These are phyloP conservation scores for Carallia pectinifolia DNA, from an alignment of 345 rosid species.

Conservation along the genomic window DNA sequence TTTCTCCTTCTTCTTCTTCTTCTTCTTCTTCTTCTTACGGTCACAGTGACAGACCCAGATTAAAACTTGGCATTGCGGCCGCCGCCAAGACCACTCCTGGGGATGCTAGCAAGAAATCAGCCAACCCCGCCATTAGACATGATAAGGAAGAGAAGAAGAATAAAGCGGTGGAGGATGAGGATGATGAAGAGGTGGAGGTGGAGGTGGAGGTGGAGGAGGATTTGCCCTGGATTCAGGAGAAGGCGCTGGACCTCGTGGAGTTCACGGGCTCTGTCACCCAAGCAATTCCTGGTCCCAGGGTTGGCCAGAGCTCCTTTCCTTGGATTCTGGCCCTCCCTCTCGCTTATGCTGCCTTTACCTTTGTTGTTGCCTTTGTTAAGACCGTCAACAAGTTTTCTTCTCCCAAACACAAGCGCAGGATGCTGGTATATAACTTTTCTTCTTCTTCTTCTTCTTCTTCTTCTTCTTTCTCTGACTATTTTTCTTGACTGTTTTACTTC, in stretches of 20 bases:
- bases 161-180: constrained; percentile 61
- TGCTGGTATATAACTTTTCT: constrained; percentile 41
- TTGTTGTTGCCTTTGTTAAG: constrained; percentile 77
- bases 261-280: constrained; percentile 89
- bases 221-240: constrained; percentile 90
- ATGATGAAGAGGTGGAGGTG: constrained; percentile 58
- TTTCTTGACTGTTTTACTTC: too few species aligned
- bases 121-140: constrained; percentile 3
- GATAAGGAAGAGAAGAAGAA: constrained; percentile 30
- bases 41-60: constrained; percentile 33
- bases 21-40: neutral
- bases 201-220: constrained; percentile 87
- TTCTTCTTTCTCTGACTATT: too few species aligned
- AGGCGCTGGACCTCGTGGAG: constrained; percentile 85
- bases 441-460: too few species aligned
- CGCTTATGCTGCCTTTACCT: constrained; percentile 67
- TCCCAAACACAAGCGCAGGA: constrained; percentile 63
- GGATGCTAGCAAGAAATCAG: too few species aligned
- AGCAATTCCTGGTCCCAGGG: constrained; percentile 94
- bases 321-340: constrained; percentile 91
- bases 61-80: neutral
- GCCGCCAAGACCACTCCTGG: constrained; percentile 7
- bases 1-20: neutral
- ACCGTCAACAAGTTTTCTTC: constrained; percentile 70
- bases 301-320: constrained; percentile 83